Conservation (phyloP, 2,329 filamentous ascomycete species). For the Thermoascus crustaceus region DNA sequence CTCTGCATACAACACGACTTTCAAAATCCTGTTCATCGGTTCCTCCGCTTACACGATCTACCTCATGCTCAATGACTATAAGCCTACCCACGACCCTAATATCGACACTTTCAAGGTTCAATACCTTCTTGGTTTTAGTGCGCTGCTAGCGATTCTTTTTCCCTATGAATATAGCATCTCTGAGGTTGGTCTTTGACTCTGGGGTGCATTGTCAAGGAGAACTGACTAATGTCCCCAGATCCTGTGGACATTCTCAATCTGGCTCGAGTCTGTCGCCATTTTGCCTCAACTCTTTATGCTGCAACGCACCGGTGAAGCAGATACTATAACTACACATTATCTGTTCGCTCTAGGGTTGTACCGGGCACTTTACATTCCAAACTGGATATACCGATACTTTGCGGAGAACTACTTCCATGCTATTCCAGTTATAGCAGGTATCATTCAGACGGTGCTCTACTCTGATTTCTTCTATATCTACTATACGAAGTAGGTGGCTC, state of each 20-base stretch:
- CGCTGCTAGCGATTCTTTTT: slow-evolving; percentile 69
- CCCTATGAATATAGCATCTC: slow-evolving; percentile 74
- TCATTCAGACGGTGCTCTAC: slow-evolving; percentile 91
- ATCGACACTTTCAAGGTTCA: slow-evolving; percentile 96
- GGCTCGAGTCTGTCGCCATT: slow-evolving; percentile 94
- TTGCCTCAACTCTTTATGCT: slow-evolving; percentile 97
- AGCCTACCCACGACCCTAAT: slow-evolving; percentile 93
- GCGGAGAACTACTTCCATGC: slow-evolving; percentile 73
- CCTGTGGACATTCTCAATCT: slow-evolving; percentile 95
- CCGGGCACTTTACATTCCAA: slow-evolving; percentile 91
- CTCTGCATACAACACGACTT: slow-evolving; percentile 84
- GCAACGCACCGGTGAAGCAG: slow-evolving; percentile 92
- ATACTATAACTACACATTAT: slow-evolving; percentile 99
- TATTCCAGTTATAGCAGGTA: slow-evolving; percentile 79
- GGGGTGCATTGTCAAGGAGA: not conserved
- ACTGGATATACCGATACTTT: slow-evolving; percentile 92
- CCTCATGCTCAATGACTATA: slow-evolving; percentile 95
- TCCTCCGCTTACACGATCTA: slow-evolving; percentile 92
- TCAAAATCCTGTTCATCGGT: slow-evolving; percentile 91
- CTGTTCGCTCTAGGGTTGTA: slow-evolving; percentile 89
- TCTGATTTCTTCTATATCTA: slow-evolving; percentile 99
- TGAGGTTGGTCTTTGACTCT: slow-evolving; percentile 42
- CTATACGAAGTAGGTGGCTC: slow-evolving; percentile 69
- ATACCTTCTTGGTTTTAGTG: slow-evolving; percentile 78
- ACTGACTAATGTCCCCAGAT: slow-evolving; percentile 49